Base-by-base conservation (phyloP, 2,329 filamentous ascomycete genomes). In the Curvularia sp. region DNA sequence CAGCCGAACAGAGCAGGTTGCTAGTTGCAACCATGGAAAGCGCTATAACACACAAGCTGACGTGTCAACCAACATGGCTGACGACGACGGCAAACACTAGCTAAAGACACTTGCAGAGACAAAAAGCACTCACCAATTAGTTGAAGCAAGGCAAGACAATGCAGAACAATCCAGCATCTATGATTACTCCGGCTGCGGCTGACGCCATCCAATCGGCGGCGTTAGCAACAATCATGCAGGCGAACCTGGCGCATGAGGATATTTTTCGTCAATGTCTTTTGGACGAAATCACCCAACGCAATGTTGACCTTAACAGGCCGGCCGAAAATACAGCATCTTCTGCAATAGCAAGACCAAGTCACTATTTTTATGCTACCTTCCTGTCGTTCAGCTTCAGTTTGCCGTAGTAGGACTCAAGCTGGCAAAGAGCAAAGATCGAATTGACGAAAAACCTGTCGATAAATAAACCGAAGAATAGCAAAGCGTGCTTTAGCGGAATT, bases 121-220 rank as follows among this genome's bases (percentile, higher is more conserved):
- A 31, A 31, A 31, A 31, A 31, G 30, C 30, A 31, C 30, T 31
- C 30, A 31, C 30, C 30, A 31, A 12, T 31, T 31, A 31, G 2
- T 31, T 12, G 9, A 31, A 12, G 30, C 30, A 31, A 12, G 9
- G 8, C 30, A 10, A 31, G 30, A 12, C 10, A 12, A 8, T 12
- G 30, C 30, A 31, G 10, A 12, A 7, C 9, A 31, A 31, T 31
- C 30, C 10, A 31, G 4, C 30, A 1, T 12, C 10, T 10, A 31
- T 12, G 30, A 10, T 31, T 12, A 31, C 30, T 31, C 30, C 9
- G 8, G 48, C 22, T 10, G 33, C 33, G 12, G 48, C 20, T 8
- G 48, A 33, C 9, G 33, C 33, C n/a, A 49, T 49, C 48, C 48
- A 49, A 49, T 49, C 15, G 20, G 26, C 24, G n/a, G 48, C 33